Evolutionary conservation across 1,284 basidiomycete genomes (phyloP), one percentile per base, ranked within the genome.

Genomic region (Rhodotorula glutinis): DNA sequence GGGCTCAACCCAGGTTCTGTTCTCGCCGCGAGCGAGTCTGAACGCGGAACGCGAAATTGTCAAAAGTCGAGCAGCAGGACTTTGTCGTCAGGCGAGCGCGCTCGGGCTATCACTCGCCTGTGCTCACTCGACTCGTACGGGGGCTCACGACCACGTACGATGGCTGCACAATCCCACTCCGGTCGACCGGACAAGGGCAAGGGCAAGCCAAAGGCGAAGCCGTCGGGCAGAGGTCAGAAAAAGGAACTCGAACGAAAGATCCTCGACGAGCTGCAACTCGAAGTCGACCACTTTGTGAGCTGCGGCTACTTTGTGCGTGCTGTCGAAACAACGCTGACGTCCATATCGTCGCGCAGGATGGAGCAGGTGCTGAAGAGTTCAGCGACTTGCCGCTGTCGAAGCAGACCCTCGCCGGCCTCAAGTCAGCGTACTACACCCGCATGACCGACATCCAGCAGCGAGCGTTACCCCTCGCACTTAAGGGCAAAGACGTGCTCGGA

Each of bases 371-470:
- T 16, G 27, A 60, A 13, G 65, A 65, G 41, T 82, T 82, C 73
- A 72, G 75, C 19, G 77, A 81, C 62, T 75, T 82, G n/a, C 76
- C 76, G 13, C 65, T 77, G 21, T 76, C 74, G 49, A 44, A 56
- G 13, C 70, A 74, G 54, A 77, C 77, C 9, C 68, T 74, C 33
- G 52, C 70, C 89, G 91, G 92, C 23, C 82, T 96, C 52, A 91
- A 90, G 80, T 89, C 90, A 70, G 85, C 87, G 1, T 91, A 87
- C 76, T 96, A 93, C 76, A 83, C 88, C 43, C 84, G 88, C 29
- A 90, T 93, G 83, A 96, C 93, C 0, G 89, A 92, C 65, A 93
- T 90, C 55, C 88, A 90, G 77, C 79, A 82, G 7, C 81, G 84
- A 43, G 84, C 87, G 38, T 80, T 89, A 43, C 87, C 87, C 2